Conservation (phyloP, 768 basidiomycete genomes). For the Kwoniella mangroviensis region DNA sequence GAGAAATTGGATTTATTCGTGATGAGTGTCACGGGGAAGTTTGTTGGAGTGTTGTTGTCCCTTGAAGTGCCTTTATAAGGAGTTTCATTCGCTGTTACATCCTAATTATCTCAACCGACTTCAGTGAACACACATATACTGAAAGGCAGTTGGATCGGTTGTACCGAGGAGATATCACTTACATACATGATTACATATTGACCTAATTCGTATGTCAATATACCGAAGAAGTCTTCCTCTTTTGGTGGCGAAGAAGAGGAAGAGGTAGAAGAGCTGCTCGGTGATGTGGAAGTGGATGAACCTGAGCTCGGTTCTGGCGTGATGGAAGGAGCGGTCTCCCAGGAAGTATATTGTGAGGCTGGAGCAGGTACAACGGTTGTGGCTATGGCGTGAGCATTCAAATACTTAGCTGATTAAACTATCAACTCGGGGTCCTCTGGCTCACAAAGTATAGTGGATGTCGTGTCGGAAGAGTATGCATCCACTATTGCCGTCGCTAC, state of each 20-base stretch:
- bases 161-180: not conserved
- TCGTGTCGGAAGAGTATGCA: not conserved
- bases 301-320: not conserved
- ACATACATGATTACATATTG: conserved; percentile 10
- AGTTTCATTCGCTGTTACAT: conserved; percentile 3
- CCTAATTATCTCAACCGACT: no score
- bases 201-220: conserved; percentile 10
- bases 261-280: not conserved
- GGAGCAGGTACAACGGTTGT: not conserved
- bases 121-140: no score
- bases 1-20: conserved; percentile 6
- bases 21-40: not conserved
- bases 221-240: not conserved
- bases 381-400: not conserved
- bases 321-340: not conserved
- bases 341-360: no score
- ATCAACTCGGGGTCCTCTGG: no score
- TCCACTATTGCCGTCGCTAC: not conserved
- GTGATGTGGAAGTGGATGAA: not conserved
- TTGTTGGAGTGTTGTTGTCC: not conserved
- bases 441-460: not conserved
- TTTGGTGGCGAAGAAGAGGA: not conserved
- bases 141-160: no score
- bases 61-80: not conserved
- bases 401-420: no score